Conservation (phyloP, 2,329 filamentous ascomycete genomes). For the Gaeumannomyces sp. region DNA sequence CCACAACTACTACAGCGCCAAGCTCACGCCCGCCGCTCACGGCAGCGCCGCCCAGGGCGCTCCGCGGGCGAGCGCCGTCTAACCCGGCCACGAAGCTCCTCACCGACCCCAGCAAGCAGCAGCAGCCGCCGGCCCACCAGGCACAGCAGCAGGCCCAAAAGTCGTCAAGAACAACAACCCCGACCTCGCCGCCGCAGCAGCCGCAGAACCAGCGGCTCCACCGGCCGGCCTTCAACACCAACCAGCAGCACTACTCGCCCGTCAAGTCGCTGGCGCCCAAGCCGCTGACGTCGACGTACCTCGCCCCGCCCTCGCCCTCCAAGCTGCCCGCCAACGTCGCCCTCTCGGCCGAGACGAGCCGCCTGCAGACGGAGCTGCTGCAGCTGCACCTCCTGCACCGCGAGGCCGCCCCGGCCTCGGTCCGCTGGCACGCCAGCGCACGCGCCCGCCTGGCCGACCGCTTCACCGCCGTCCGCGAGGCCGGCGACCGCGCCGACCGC, state of each 20-base stretch:
- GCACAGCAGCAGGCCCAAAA: constrained; percentile 5
- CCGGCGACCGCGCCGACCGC: constrained; percentile 26
- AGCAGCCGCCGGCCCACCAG: not conserved
- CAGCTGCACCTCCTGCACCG: constrained; percentile 60
- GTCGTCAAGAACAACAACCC: constrained; percentile 1
- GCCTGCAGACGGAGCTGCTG: constrained; percentile 57
- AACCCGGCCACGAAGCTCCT: constrained; percentile 7
- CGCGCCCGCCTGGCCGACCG: constrained; percentile 37
- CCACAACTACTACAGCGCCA: constrained; percentile 11
- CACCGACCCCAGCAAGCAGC: constrained; percentile 6
- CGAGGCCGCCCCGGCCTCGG: constrained; percentile 33
- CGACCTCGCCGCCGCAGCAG: constrained; percentile 9
- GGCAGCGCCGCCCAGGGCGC: constrained; percentile 9
- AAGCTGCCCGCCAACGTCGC: constrained; percentile 56
- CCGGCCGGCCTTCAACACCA: constrained; percentile 53
- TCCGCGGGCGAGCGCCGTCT: constrained; percentile 14
- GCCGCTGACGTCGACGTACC: constrained; percentile 50
- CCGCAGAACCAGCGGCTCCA: constrained; percentile 17
- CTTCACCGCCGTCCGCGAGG: constrained; percentile 33
- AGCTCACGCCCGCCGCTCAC: constrained; percentile 15
- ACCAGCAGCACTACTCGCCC: constrained; percentile 63
- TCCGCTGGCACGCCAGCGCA: constrained; percentile 52
- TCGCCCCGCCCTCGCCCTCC: constrained; percentile 55
- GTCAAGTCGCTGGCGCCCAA: constrained; percentile 56
- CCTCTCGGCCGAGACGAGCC: constrained; percentile 49